A percentile compares a stretch with the other conserved stretches of the same genome.
Conservation (phyloP, 1,284 basidiomycete genomes). For the Ustilago nuda region DNA sequence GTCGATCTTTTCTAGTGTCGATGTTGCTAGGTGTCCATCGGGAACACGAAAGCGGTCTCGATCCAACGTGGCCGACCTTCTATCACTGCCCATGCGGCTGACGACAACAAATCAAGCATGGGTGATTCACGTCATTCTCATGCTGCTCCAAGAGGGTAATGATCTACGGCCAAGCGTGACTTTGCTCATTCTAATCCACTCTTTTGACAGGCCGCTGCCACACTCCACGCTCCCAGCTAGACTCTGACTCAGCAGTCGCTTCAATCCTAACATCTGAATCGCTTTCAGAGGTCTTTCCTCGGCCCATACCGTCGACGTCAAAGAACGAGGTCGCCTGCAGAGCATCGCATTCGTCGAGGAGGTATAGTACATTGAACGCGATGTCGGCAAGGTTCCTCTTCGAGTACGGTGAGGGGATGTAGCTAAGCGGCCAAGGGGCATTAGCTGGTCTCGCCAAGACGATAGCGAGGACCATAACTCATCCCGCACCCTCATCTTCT, state of each 20-base stretch:
- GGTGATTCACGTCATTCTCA: not conserved
- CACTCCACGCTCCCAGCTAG: not conserved
- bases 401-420: slow-evolving; percentile 12
- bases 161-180: slow-evolving; percentile 1
- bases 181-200: slow-evolving; percentile 1
- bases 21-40: not conserved
- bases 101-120: not conserved
- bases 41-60: not conserved
- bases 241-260: slow-evolving; percentile 15
- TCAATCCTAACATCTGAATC: slow-evolving; percentile 6
- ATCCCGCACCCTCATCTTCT: not conserved
- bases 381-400: not conserved
- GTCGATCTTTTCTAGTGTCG: slow-evolving; percentile 6
- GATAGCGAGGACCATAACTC: not conserved
- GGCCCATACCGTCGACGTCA: not conserved
- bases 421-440: slow-evolving; percentile 1
- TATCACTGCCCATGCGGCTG: not conserved
- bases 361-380: not conserved
- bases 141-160: not conserved
- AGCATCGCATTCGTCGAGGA: not conserved
- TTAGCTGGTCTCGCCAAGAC: slow-evolving; percentile 7
- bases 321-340: not conserved
- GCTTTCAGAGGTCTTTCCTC: not conserved
- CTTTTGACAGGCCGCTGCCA: not conserved
- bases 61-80: not conserved